Evolutionary conservation across 352 stramenopile genomes (phyloP).

Genomic region (Plasmopara halstedii): DNA sequence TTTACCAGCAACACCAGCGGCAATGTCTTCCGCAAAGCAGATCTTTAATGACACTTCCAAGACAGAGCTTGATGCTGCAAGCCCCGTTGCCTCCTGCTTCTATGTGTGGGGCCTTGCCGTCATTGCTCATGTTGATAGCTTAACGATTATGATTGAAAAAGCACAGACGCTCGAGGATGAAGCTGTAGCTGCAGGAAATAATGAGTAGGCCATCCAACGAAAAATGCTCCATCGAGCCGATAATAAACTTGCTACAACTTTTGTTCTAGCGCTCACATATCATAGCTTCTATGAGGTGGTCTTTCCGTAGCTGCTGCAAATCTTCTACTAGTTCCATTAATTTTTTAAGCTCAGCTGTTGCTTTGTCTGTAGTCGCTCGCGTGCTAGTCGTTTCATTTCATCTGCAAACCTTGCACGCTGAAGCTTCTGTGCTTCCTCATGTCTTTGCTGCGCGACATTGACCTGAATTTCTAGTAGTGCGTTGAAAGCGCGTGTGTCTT

Average conservation of each 20-base stretch:
- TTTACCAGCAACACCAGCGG: slow-evolving; percentile 10
- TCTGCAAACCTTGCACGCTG: slow-evolving; percentile 19
- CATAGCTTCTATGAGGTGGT: background rate
- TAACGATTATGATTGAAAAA: slow-evolving; percentile 34
- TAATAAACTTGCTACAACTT: too few species aligned
- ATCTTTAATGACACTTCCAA: slow-evolving; percentile 37
- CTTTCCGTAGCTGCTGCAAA: slow-evolving; percentile 4
- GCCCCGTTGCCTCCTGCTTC: slow-evolving; percentile 36
- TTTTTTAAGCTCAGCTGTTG: slow-evolving; percentile 6
- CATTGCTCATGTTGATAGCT: slow-evolving; percentile 41
- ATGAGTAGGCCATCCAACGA: slow-evolving; percentile 2
- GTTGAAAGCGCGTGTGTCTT: slow-evolving; percentile 17
- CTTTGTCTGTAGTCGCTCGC: slow-evolving; percentile 15
- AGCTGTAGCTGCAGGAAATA: slow-evolving; percentile 11
- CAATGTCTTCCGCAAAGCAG: slow-evolving; percentile 31
- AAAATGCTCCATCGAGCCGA: background rate
- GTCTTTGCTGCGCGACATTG: slow-evolving; percentile 6
- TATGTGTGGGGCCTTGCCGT: slow-evolving; percentile 49
- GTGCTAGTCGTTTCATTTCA: slow-evolving; percentile 23
- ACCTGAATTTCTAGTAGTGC: slow-evolving; percentile 4
- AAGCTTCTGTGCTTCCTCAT: slow-evolving; percentile 13
- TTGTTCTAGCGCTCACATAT: slow-evolving; percentile 4
- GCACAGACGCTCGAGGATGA: slow-evolving; percentile 36
- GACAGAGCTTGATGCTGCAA: slow-evolving; percentile 41
- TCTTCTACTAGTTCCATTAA: slow-evolving; percentile 10